Percentiles rank a stretch among this genome's conserved stretches.
Evolutionary conservation across 164 flowering plant species (phyloP).

Genomic region (Aristolochia californica): DNA sequence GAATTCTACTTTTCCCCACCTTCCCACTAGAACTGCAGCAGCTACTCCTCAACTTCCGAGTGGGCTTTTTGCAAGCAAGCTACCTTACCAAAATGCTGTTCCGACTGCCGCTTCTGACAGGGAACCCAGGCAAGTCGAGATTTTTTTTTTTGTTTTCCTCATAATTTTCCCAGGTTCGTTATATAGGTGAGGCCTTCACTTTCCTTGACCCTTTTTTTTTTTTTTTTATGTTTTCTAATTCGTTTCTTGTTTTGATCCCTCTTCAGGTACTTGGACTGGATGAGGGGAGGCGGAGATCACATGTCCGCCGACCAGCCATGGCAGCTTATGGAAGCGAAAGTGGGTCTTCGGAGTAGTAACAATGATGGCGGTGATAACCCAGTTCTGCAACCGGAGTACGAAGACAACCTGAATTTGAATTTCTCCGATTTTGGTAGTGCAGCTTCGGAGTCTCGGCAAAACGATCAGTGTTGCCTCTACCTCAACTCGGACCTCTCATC

Average conservation of each 20-base stretch:
- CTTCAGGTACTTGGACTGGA: constrained; percentile 44
- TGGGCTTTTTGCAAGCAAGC: constrained; percentile 9
- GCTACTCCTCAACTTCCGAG: constrained; percentile 3
- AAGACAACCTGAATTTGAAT: constrained; percentile 18
- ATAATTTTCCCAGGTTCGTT: too few relatives aligned
- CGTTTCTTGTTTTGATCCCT: constrained; percentile 1
- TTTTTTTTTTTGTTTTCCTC: not conserved
- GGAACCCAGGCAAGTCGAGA: constrained; percentile 8
- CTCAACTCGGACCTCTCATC: constrained; percentile 16
- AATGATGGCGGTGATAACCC: constrained; percentile 3
- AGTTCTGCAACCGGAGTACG: constrained; percentile 12
- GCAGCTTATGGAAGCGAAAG: constrained; percentile 26
- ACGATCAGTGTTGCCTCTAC: constrained; percentile 18
- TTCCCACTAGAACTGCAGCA: not conserved
- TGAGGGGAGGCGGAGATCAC: constrained; percentile 25
- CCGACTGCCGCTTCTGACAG: not conserved
- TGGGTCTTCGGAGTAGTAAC: constrained; percentile 2
- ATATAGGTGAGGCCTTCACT: too few relatives aligned
- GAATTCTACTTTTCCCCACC: constrained; percentile 4
- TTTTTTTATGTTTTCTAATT: not conserved
- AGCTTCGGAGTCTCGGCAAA: constrained; percentile 10
- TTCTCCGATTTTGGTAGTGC: constrained; percentile 7
- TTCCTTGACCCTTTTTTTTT: too few relatives aligned
- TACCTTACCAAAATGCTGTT: constrained; percentile 4
- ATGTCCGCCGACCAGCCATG: constrained; percentile 24